Percentiles rank a stretch among this genome's conserved stretches.
Conservation (phyloP, 176 grass and related monocot species). For the Carex parvula region DNA sequence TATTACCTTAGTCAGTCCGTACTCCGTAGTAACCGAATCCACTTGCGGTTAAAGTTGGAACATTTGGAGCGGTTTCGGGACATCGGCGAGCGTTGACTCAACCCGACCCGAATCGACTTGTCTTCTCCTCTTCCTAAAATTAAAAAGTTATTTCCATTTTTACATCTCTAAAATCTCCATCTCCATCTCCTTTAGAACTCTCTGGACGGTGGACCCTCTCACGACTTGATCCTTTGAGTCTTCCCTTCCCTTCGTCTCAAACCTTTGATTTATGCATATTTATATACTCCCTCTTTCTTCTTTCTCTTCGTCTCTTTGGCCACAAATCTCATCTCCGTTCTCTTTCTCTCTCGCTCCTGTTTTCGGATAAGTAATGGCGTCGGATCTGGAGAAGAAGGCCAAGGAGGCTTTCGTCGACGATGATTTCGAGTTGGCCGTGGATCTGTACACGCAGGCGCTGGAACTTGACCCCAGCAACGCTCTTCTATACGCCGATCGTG, state of each 20-base stretch:
- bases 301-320: background rate
- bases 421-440: slow-evolving; percentile 39
- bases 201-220: slow-evolving; percentile 11
- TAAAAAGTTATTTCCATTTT: background rate
- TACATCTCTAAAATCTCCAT: background rate
- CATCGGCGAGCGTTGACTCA: too few relatives aligned
- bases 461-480: slow-evolving; percentile 17
- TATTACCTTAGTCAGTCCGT: too few relatives aligned
- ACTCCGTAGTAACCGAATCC: too few relatives aligned
- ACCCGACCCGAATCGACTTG: background rate
- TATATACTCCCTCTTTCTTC: background rate
- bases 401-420: slow-evolving; percentile 48
- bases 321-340: background rate
- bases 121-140: slow-evolving; percentile 2
- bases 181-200: background rate
- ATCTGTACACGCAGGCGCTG: slow-evolving; percentile 48
- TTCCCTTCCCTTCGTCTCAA: background rate
- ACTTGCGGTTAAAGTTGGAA: too few relatives aligned
- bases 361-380: slow-evolving; percentile 19
- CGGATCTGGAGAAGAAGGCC: slow-evolving; percentile 47
- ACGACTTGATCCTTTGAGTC: background rate
- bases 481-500: slow-evolving; percentile 41
- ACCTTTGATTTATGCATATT: background rate
- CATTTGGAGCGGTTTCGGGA: too few relatives aligned
- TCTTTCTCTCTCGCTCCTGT: background rate